Base-by-base conservation (phyloP, 495 filamentous ascomycete genomes). In the Xylaria palmicola region DNA sequence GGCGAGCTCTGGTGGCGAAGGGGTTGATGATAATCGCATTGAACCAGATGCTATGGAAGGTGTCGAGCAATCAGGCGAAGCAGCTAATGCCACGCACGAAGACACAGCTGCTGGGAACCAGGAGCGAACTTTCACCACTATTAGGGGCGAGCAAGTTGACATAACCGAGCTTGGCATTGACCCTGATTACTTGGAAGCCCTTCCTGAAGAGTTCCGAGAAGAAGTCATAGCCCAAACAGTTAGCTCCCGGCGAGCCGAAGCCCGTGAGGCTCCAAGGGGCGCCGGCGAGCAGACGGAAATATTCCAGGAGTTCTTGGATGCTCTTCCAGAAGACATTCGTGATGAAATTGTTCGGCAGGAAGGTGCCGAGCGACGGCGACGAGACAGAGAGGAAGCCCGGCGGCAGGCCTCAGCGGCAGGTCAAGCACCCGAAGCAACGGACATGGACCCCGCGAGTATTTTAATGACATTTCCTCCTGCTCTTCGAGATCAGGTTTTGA, bases 161-260 rank as follows among this genome's bases (percentile, higher is more conserved):
- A 93, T 99, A 56, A 98, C 94, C 4, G 89, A 86, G 26, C 83
- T 99, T 64, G 92, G 92, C 59, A 97, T 99, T 59, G 94, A 99
- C 67, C 84, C 90, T 13, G 92, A 92, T 40, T 99, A 96, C 72
- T 83, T 99, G 3, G 91, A 94, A 56, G 95, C 92, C 37, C 79
- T 99, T 17, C 94, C 94, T 0, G 94, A 99, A 60, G 94, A 98
- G 40, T 85, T 97, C 50, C 84, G 94, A 27, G 93, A 98, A 72
- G 94, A 99, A 69, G 94, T 97, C 27, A 88, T 99, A 39, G 91
- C 92, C 74, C 85, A 90, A 45, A 91, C 96, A 55, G 79, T 95
- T 62, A 88, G 88, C 44, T 85, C 93, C 53, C 86, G 93, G 52
- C 88, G 94, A 65, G 87, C 88, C 6, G 84, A 92, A 72, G 90